Base-by-base conservation (phyloP, 2,329 filamentous ascomycete genomes). In the Didymella exigua region DNA sequence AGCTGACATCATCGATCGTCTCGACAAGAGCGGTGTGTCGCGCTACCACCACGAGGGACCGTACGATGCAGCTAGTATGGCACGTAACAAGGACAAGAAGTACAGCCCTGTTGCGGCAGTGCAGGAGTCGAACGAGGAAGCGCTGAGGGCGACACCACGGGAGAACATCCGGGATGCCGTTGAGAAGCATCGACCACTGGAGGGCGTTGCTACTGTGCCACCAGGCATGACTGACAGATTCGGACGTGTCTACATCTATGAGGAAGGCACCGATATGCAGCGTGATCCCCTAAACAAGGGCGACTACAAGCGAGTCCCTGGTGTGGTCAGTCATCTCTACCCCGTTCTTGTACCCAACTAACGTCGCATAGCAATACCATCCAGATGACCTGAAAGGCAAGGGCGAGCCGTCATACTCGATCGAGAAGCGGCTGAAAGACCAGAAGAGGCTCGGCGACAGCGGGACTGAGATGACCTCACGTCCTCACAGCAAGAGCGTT, bases 1-100 rank as follows among this genome's bases (percentile, higher is more conserved):
- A 40, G 84, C 90, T 1, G 93, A 98, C 73, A 81, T 82, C 8
- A 95, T 98, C 67, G 93, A 97, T 72, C 79, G 80, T 5, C 84
- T 98, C 1, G 93, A 96, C 70, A 81, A 82, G 2, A 75, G 83
- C n/a, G 63, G 64, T n/a, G 83, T 84, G 45, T 82, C 82, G 16
- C 77, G 82, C 2, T 96, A 96, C 75, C 93, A 97, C 74, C 93
- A 98, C 67, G 90, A 89, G 60, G 93, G 93, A 0, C 93, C 93
- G 0, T 98, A 90, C 65, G 93, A 98, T 71, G 91, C 93, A 9
- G 89, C 90, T 2, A 81, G 91, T 47, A 80, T 88, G 1, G 85
- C 89, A 11, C 84, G 90, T 42, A 97, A 97, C 76, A 80, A 77
- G 4, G 81, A 86, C 65, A 81, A 79, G 64, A 78, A 81, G 49